A percentile compares a stretch with the other conserved stretches of the same genome.
phyloP scores from a whole-genome alignment of 2,329 filamentous ascomycete genomes.

The Teratosphaeria gauchensis region DNA sequence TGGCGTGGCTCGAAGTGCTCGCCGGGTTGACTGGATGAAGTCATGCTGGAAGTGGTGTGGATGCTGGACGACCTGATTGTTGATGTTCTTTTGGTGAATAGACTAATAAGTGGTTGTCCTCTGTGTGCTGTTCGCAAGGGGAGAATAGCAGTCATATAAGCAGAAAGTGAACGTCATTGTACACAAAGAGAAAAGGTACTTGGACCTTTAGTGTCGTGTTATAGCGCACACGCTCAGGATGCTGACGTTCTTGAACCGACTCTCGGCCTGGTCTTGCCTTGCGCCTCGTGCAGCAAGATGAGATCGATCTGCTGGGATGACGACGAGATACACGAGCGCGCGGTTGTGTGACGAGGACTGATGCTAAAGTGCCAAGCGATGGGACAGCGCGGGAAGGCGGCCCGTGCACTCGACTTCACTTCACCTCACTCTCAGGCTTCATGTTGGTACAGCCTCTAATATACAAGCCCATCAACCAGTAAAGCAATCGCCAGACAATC shows the following conservation, averaged over 20 bases:
- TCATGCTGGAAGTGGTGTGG: constrained; percentile 11
- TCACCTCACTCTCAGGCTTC: neutral
- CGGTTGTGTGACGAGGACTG: neutral
- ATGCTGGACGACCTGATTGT: neutral
- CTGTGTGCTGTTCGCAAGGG: neutral
- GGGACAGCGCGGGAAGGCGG: neutral
- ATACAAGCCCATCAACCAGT: no score
- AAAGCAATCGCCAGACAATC: no score
- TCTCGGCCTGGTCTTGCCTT: neutral
- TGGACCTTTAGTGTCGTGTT: neutral
- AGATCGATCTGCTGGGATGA: neutral
- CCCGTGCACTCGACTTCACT: neutral
- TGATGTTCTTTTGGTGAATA: neutral
- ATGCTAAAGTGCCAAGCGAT: neutral
- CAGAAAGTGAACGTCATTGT: neutral
- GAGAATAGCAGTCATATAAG: neutral
- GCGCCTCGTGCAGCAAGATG: neutral
- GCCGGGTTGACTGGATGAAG: constrained; percentile 30
- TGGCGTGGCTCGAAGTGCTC: constrained; percentile 47
- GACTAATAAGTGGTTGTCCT: neutral
- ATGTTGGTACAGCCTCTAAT: no score
- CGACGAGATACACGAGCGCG: neutral
- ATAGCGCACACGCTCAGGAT: neutral
- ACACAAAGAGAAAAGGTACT: neutral
- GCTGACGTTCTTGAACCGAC: neutral